Percentiles rank a stretch among this genome's conserved stretches.
Conservation (phyloP, 2,329 filamentous ascomycete genomes). For the Aspergillus quadricinctus region DNA sequence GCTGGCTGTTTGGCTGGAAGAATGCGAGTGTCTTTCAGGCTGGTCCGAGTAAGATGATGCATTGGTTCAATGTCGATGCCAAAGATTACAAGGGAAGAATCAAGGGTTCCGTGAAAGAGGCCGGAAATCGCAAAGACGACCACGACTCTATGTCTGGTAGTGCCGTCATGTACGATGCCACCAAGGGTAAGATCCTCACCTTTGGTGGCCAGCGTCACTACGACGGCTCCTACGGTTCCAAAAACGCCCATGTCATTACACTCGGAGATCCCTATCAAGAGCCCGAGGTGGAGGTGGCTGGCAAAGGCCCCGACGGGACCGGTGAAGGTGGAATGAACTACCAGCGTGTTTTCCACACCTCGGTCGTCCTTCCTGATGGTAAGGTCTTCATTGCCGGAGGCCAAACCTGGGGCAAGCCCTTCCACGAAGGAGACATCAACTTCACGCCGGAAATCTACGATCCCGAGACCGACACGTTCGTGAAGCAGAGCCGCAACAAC, state of each 20-base stretch:
- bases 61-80: conserved; percentile 52
- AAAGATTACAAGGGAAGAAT: neutral
- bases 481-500: conserved; percentile 12
- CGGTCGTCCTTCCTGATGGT: conserved; percentile 48
- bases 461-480: conserved; percentile 40
- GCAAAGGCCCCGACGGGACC: conserved; percentile 12
- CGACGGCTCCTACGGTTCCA: conserved; percentile 35
- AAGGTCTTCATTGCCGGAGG: conserved; percentile 48
- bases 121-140: conserved; percentile 41
- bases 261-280: conserved; percentile 29
- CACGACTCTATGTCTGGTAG: conserved; percentile 9
- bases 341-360: conserved; percentile 44
- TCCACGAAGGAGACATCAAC: conserved; percentile 42
- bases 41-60: conserved; percentile 51
- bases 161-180: conserved; percentile 20
- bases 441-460: conserved; percentile 47
- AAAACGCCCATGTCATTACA: conserved; percentile 49
- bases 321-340: conserved; percentile 47
- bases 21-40: conserved; percentile 44
- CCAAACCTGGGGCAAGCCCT: conserved; percentile 40
- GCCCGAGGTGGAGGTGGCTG: conserved; percentile 7
- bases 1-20: conserved; percentile 16
- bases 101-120: conserved; percentile 18
- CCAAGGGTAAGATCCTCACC: conserved; percentile 34
- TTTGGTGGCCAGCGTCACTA: conserved; percentile 8